These are phyloP conservation scores for Sporisorium scitamineum DNA, from an alignment of 1,284 basidiomycete genomes.

Conservation along the genomic window DNA sequence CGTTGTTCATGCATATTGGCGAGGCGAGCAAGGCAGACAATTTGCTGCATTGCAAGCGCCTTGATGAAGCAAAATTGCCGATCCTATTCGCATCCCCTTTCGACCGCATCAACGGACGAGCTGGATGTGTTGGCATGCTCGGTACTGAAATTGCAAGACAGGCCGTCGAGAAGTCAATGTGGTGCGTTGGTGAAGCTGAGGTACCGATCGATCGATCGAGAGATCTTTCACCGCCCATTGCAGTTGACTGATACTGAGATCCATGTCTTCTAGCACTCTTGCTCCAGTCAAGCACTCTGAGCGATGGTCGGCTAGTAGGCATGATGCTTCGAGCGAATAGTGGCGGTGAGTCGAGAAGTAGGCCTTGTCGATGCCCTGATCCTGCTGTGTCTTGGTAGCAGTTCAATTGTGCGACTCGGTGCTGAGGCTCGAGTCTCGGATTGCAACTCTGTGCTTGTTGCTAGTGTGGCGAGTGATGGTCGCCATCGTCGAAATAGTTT, in stretches of 20 bases:
- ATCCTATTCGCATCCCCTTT: slow-evolving; percentile 16
- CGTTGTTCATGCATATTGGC: background rate
- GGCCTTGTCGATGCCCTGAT: background rate
- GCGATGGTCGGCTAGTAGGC: background rate
- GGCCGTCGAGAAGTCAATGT: too few species aligned
- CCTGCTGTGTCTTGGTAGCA: background rate
- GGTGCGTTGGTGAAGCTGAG: background rate
- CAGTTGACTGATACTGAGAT: background rate
- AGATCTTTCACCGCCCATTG: too few species aligned
- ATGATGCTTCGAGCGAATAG: too few species aligned
- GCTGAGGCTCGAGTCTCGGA: background rate
- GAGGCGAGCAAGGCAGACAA: background rate
- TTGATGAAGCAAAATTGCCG: slow-evolving; percentile 10
- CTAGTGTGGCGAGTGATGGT: too few species aligned
- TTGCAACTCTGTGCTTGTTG: too few species aligned
- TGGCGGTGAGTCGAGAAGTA: too few species aligned
- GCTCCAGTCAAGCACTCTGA: background rate
- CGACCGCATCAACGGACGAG: background rate
- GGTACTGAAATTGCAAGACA: background rate
- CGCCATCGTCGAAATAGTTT: too few species aligned
- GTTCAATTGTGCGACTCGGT: background rate
- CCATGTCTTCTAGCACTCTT: background rate
- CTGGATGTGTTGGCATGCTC: background rate
- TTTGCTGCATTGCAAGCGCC: background rate
- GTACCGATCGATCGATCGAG: background rate